These are phyloP conservation scores for Candida easanensis DNA, from an alignment of 805 yeast genomes.

Conservation along the genomic window DNA sequence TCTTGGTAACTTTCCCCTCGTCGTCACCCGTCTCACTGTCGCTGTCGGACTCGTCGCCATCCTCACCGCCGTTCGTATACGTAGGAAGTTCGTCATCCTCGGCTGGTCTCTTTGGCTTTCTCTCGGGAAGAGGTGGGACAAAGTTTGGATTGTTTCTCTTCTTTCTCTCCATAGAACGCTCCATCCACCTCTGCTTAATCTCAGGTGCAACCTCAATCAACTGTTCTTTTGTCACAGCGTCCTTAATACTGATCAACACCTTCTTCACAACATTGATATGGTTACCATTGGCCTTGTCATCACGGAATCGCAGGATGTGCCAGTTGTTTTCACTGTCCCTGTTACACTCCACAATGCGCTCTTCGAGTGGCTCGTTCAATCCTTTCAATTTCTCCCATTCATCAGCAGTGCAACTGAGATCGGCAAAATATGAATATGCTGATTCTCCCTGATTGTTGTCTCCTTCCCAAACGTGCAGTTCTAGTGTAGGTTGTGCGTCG, in stretches of 20 bases:
- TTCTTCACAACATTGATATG: constrained; percentile 78
- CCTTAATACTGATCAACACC: constrained; percentile 79
- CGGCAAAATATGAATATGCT: constrained; percentile 64
- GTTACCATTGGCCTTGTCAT: constrained; percentile 88
- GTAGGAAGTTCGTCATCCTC: constrained; percentile 11
- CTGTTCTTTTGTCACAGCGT: constrained; percentile 81
- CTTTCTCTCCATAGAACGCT: constrained; percentile 40
- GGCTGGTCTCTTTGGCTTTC: neutral
- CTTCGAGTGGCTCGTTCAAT: constrained; percentile 79
- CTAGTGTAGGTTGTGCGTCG: constrained; percentile 71
- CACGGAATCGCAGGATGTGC: constrained; percentile 86
- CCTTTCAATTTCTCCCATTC: constrained; percentile 79
- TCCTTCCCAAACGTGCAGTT: constrained; percentile 79
- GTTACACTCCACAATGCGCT: constrained; percentile 83
- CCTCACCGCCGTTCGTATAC: constrained; percentile 3
- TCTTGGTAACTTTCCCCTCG: constrained; percentile 6
- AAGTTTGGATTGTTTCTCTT: constrained; percentile 6
- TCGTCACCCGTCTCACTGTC: constrained; percentile 4
- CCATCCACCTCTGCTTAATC: constrained; percentile 62
- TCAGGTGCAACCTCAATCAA: constrained; percentile 53
- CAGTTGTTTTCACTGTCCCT: constrained; percentile 62
- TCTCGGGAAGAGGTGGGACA: constrained; percentile 5
- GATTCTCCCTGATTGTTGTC: constrained; percentile 50
- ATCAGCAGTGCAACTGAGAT: constrained; percentile 56
- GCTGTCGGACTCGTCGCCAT: neutral